Base-by-base conservation (phyloP, 2,329 filamentous ascomycete genomes). In the Aspergillus quadricinctus region DNA sequence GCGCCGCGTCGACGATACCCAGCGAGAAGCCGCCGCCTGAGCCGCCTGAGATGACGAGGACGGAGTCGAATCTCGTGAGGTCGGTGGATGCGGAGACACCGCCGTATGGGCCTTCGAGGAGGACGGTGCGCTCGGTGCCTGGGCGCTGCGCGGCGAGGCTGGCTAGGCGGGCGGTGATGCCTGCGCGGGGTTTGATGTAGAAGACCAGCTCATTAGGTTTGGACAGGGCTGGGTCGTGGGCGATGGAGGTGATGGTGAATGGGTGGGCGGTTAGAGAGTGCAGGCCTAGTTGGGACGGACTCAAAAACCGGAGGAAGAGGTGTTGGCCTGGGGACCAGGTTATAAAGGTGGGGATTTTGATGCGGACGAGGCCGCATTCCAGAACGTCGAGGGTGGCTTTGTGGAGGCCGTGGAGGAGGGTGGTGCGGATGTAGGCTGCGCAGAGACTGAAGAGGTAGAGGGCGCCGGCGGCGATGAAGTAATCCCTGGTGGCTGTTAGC, bases 21-120 rank as follows among this genome's bases (percentile, higher is more conserved):
- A 86, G 64, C 1, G 77, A 76, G 66, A 80, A 82, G 0, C 81
- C 81, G 2, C 78, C 80, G 1, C 83, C 83, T 0, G 83, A 81
- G 0, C 84, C 83, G 9, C 84, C 83, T 0, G 80, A 79, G 3
- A 85, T 67, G 17, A 85, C 66, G 0, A 86, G 64, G 0, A 72
- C 66, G 7, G 68, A 69, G 49, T 82, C 77, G 51, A 77, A 78
- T 0, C 68, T 67, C 0, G 66, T 61, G 14, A 77, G 64, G 3
- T 45, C 74, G 4, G 66, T 61, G 2, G 63, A 63, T 1, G 74
- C 67, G 19, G 83, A 66, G 4, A 66, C 56, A 0, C 83, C 83
- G 0, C 84, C 82, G 55, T 86, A 86, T 0, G 83, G 83, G 0
- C 84, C 83, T 43, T 86, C 83, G 0, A 86, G 58, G 1, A 83